These are phyloP conservation scores for Oryza australiensis DNA, from an alignment of 176 grass and related monocot genomes.

Conservation along the genomic window DNA sequence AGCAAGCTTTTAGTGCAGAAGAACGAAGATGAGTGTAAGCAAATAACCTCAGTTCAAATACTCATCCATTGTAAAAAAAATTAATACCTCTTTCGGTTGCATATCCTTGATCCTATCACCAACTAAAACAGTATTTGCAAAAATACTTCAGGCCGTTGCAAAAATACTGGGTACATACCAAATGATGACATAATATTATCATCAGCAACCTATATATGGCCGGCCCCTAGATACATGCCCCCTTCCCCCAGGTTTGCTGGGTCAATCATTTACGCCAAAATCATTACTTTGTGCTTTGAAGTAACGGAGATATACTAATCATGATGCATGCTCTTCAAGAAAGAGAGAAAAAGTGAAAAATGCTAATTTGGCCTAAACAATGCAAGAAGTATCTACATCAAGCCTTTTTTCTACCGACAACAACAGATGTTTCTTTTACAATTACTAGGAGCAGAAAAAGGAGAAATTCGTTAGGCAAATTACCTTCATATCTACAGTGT, in stretches of 20 bases:
- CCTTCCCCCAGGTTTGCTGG: constrained; percentile 17
- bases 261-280: constrained; percentile 12
- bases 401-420: not conserved
- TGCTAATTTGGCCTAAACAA: not conserved
- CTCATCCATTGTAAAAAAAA: not conserved
- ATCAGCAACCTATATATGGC: not conserved
- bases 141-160: not conserved
- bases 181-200: not conserved
- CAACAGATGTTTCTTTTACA: not conserved
- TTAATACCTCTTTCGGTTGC: not conserved
- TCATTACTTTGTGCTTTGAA: constrained; percentile 13
- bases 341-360: not conserved
- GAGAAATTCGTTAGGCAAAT: not conserved
- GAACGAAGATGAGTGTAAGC: not conserved
- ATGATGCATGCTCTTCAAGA: constrained; percentile 9
- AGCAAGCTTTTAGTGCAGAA: not conserved
- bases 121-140: not conserved
- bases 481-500: not conserved
- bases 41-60: not conserved
- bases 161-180: not conserved
- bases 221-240: constrained; percentile 17
- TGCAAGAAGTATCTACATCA: not conserved
- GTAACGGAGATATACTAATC: not conserved
- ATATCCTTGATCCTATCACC: not conserved
- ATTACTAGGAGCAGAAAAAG: not conserved